phyloP scores from a whole-genome alignment of 768 basidiomycete genomes.

The Hypholoma fasciculare region DNA sequence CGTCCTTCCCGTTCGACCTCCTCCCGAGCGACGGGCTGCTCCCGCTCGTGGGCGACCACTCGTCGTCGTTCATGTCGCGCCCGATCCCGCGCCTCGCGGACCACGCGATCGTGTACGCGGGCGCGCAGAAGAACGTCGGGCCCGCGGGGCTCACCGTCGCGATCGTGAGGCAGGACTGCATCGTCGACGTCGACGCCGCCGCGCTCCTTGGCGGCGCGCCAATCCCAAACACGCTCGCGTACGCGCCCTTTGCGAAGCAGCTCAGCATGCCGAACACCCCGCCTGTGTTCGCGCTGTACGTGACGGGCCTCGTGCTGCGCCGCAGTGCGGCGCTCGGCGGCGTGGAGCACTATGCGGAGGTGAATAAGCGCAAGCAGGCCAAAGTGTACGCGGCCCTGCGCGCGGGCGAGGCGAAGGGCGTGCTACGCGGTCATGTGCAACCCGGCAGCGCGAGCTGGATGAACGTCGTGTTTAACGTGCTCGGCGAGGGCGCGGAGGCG shows the following conservation, averaged over 20 bases:
- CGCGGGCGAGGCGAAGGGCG: conserved; percentile 68
- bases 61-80: conserved; percentile 94
- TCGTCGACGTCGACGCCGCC: conserved; percentile 87
- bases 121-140: conserved; percentile 97
- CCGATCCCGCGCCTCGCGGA: conserved; percentile 86
- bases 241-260: conserved; percentile 78
- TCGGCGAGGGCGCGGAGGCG: conserved; percentile 71
- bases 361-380: conserved; percentile 72
- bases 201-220: conserved; percentile 68
- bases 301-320: conserved; percentile 82
- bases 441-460: conserved; percentile 86
- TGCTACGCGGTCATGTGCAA: conserved; percentile 72
- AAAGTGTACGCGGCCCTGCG: conserved; percentile 75
- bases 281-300: conserved; percentile 87
- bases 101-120: conserved; percentile 94
- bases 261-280: conserved; percentile 92
- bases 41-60: conserved; percentile 93
- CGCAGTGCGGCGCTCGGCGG: conserved; percentile 68
- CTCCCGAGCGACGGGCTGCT: conserved; percentile 56
- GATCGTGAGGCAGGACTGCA: conserved; percentile 92
- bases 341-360: conserved; percentile 58
- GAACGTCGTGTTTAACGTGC: conserved; percentile 88
- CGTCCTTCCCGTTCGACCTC: conserved; percentile 82
- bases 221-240: conserved; percentile 79
- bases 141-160: conserved; percentile 92